Conservation (phyloP, 176 grass and related monocot species). For the Cenchrus americanus region DNA sequence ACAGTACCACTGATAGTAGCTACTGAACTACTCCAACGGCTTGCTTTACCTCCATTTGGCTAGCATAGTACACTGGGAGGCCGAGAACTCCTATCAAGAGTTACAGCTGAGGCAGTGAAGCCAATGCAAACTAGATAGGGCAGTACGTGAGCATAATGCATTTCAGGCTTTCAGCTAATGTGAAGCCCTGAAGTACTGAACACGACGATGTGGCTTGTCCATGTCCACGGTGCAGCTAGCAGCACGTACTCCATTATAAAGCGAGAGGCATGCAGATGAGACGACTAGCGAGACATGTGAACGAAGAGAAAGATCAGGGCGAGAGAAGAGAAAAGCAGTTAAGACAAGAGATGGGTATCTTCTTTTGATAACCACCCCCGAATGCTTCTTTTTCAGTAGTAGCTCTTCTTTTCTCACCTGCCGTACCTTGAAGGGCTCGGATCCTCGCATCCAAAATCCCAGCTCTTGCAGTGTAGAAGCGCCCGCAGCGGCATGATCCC, state of each 20-base stretch:
- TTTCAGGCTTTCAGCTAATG: not conserved
- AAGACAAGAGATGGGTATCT: conserved; percentile 59
- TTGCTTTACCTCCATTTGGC: not conserved
- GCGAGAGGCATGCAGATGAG: conserved; percentile 33
- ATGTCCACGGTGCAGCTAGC: not conserved
- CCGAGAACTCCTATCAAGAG: conserved; percentile 1
- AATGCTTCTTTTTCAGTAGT: conserved; percentile 35
- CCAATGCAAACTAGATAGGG: not conserved
- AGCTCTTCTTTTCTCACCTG: conserved; percentile 35
- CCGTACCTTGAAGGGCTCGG: conserved; percentile 76
- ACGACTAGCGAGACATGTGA: conserved; percentile 51
- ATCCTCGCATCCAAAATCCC: conserved; percentile 56
- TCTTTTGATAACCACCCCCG: conserved; percentile 44
- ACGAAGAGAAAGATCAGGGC: conserved; percentile 46
- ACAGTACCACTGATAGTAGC: not conserved
- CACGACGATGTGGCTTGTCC: not conserved
- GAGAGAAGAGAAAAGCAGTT: conserved; percentile 49
- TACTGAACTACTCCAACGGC: not conserved
- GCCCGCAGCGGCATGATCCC: conserved; percentile 45
- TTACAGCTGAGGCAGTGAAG: not conserved
- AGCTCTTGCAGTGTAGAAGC: conserved; percentile 60
- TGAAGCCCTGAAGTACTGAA: not conserved
- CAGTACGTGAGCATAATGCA: not conserved
- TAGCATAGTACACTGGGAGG: not conserved
- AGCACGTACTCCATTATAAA: conserved; percentile 2